Evolutionary conservation across 1,139 yeast species (phyloP).

Genomic region (Saccharomyces hybrid): DNA sequence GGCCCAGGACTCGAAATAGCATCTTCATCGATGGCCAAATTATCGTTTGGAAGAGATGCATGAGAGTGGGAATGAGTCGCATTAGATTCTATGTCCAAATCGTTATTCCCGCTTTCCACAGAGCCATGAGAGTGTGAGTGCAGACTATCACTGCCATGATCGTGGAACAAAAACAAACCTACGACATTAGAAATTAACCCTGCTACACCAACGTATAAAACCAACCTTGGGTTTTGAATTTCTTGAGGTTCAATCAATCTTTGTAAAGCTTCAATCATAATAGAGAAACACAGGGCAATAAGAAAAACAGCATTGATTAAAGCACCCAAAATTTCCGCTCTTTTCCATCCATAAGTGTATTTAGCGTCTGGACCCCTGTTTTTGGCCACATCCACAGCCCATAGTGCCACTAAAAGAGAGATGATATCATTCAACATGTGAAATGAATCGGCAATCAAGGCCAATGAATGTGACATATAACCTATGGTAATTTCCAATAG

Average conservation of each 20-base stretch:
- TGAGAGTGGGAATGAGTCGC: constrained; percentile 22
- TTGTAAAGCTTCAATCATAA: constrained; percentile 87
- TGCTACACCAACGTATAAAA: constrained; percentile 71
- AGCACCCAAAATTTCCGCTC: constrained; percentile 94
- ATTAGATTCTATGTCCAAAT: constrained; percentile 40
- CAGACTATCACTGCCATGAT: constrained; percentile 46
- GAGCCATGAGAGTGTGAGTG: constrained; percentile 47
- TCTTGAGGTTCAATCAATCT: constrained; percentile 75
- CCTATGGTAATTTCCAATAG: constrained; percentile 78
- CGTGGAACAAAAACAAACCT: constrained; percentile 85
- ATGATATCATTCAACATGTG: constrained; percentile 96
- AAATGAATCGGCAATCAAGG: constrained; percentile 90
- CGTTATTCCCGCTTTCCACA: constrained; percentile 2
- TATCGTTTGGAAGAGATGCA: constrained; percentile 17
- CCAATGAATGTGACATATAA: constrained; percentile 84
- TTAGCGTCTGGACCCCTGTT: constrained; percentile 76
- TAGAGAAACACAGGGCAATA: constrained; percentile 85
- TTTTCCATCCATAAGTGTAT: constrained; percentile 93
- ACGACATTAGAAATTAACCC: constrained; percentile 77
- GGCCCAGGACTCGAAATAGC: constrained; percentile 1
- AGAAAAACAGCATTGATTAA: constrained; percentile 87
- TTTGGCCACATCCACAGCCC: constrained; percentile 93
- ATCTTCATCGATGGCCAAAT: constrained; percentile 6
- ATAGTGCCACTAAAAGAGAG: constrained; percentile 79
- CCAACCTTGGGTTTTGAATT: constrained; percentile 71